Conservation (phyloP, 768 basidiomycete species). For the Boletus sensibilis region DNA sequence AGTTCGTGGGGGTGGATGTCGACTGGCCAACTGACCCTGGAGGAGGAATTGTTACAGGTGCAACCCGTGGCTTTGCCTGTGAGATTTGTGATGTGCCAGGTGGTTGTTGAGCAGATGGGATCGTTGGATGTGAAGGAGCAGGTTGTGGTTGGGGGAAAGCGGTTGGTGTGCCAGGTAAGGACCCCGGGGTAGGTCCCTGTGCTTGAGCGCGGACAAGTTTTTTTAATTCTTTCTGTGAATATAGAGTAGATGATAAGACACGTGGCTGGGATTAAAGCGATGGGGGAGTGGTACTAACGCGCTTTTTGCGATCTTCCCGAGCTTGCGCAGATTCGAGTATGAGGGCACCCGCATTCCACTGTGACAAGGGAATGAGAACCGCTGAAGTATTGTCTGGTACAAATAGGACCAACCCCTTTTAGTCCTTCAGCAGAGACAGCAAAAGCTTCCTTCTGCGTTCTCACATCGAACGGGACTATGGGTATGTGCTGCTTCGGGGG, state of each 20-base stretch:
- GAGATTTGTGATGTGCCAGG: conserved; percentile 13
- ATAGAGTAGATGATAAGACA: conserved; percentile 9
- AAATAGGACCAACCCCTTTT: conserved; percentile 58
- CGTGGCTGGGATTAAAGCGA: conserved; percentile 6
- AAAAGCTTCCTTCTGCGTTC: conserved; percentile 73
- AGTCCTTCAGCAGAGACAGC: conserved; percentile 68
- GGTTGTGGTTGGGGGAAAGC: conserved; percentile 37
- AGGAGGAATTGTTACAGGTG: conserved; percentile 35
- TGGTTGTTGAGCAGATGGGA: conserved; percentile 24
- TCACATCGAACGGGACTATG: conserved; percentile 61
- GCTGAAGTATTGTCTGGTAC: background rate
- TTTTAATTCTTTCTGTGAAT: conserved; percentile 66
- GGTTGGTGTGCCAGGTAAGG: conserved; percentile 23
- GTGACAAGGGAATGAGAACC: conserved; percentile 14
- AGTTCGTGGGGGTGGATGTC: conserved; percentile 34
- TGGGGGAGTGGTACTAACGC: conserved; percentile 45
- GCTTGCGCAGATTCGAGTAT: conserved; percentile 72
- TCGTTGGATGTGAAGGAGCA: conserved; percentile 24
- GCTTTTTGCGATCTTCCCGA: conserved; percentile 72
- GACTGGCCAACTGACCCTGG: conserved; percentile 26
- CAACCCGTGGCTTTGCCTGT: conserved; percentile 30
- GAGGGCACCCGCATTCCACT: conserved; percentile 69
- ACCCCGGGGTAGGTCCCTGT: conserved; percentile 28
- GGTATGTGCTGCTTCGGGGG: conserved; percentile 70
- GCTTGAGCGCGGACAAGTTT: conserved; percentile 58